These are phyloP conservation scores for Candida ipomoeae DNA, from an alignment of 805 yeast species.

Conservation along the genomic window DNA sequence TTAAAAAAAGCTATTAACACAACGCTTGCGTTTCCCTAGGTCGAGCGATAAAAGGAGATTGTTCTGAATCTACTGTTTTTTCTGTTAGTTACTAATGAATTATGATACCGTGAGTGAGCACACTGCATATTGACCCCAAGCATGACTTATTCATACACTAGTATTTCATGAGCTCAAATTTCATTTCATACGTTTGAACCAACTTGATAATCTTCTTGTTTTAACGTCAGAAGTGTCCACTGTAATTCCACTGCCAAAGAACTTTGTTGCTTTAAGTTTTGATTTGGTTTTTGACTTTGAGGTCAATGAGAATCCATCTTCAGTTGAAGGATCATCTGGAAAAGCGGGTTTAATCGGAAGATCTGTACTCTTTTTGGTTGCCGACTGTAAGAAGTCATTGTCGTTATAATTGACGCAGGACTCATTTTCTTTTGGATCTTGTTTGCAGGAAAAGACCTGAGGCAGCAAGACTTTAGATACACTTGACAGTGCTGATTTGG, in stretches of 20 bases:
- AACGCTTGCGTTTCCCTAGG: not conserved
- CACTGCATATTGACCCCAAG: conserved; percentile 1
- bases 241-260: not conserved
- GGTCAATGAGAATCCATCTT: not conserved
- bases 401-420: not conserved
- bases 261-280: not conserved
- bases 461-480: not conserved
- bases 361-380: not conserved
- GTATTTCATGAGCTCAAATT: not conserved
- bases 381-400: not conserved
- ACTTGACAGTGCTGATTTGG: not conserved
- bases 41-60: not conserved
- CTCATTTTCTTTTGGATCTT: not conserved
- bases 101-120: not conserved
- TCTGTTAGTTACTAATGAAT: not conserved
- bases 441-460: not conserved
- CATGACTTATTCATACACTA: not conserved
- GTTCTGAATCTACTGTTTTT: not conserved
- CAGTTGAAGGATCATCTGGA: not conserved
- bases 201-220: not conserved
- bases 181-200: conserved; percentile 2
- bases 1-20: not conserved
- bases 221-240: not conserved
- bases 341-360: not conserved
- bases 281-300: not conserved